Conservation (phyloP, 805 yeast genomes). For the Wickerhamiella spandovensis region DNA sequence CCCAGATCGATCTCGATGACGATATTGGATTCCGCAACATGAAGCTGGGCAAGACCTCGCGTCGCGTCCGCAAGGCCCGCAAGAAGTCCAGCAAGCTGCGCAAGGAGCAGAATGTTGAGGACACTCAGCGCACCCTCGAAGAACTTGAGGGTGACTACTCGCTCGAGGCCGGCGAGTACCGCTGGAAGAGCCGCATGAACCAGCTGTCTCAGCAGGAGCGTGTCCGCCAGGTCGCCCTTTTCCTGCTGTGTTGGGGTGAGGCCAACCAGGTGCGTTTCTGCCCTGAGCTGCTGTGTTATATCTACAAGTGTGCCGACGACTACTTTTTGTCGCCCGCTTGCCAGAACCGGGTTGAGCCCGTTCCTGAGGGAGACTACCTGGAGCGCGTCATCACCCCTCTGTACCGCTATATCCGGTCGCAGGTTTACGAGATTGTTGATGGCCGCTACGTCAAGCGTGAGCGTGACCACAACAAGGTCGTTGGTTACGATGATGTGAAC, state of each 20-base stretch:
- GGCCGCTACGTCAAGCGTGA: constrained; percentile 50
- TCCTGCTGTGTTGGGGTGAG: constrained; percentile 61
- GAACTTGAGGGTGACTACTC: constrained; percentile 56
- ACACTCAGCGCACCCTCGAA: constrained; percentile 46
- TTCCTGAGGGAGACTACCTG: constrained; percentile 59
- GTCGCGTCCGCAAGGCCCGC: constrained; percentile 35
- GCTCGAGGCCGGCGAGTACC: constrained; percentile 65
- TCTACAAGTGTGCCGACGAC: constrained; percentile 89
- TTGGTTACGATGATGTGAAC: constrained; percentile 92
- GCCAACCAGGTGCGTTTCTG: constrained; percentile 84
- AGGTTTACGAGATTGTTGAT: constrained; percentile 44
- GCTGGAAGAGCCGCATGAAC: constrained; percentile 61
- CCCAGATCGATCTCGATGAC: constrained; percentile 65
- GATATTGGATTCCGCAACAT: constrained; percentile 44
- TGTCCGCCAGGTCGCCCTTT: constrained; percentile 51
- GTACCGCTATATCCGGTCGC: constrained; percentile 53
- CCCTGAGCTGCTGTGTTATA: constrained; percentile 78
- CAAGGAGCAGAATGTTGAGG: constrained; percentile 32
- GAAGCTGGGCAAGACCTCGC: constrained; percentile 38
- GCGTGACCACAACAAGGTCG: constrained; percentile 49
- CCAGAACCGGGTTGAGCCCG: constrained; percentile 47
- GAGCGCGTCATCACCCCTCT: constrained; percentile 88
- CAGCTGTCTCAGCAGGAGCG: constrained; percentile 40
- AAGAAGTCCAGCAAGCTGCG: constrained; percentile 28
- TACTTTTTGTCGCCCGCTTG: constrained; percentile 81